Conservation (phyloP, 176 grass and related monocot species). For the Tuctoria greenei region DNA sequence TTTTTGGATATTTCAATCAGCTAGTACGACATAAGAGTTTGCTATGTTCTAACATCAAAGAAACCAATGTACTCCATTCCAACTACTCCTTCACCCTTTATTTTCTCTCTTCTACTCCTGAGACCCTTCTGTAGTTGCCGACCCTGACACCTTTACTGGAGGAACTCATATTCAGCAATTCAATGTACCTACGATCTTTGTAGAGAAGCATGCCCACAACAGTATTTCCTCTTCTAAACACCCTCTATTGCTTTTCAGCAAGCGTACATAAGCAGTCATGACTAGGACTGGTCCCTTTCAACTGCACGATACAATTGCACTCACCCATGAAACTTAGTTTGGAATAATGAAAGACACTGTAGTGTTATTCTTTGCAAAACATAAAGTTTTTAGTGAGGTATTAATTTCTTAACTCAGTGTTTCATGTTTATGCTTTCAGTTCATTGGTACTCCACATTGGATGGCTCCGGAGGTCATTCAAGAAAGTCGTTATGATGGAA, state of each 20-base stretch:
- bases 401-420: slow-evolving; percentile 23
- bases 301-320: not conserved
- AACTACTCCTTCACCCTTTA: not conserved
- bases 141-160: not conserved
- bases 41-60: not conserved
- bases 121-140: not conserved
- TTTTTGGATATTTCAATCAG: not conserved
- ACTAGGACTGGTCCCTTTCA: not conserved
- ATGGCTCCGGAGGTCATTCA: slow-evolving; percentile 99
- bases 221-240: not conserved
- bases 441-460: slow-evolving; percentile 99
- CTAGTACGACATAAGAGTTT: not conserved
- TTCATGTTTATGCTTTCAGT: slow-evolving; percentile 66
- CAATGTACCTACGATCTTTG: not conserved
- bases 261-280: not conserved
- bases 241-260: not conserved
- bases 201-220: too few relatives aligned
- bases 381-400: slow-evolving; percentile 5
- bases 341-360: not conserved
- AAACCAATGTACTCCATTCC: not conserved
- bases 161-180: not conserved
- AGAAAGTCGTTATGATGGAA: slow-evolving; percentile 99
- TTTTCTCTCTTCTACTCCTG: not conserved
- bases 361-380: not conserved
- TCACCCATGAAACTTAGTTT: not conserved